Evolutionary conservation across 129 eudicot species (phyloP).

Genomic region (Tanacetum coccineum): DNA sequence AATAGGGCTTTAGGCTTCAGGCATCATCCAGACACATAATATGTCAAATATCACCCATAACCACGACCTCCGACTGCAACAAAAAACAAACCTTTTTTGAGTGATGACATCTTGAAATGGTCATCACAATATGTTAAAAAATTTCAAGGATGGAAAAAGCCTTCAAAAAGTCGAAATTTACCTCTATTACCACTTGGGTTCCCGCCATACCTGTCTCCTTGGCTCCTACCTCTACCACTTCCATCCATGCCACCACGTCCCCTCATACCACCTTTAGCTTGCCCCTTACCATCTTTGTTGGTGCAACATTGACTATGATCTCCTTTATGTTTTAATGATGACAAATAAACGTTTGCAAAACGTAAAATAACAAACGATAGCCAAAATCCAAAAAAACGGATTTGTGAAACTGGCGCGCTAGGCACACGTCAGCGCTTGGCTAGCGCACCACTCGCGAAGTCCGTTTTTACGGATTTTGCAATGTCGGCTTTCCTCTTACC

Average conservation of each 20-base stretch:
- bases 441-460: too few relatives aligned
- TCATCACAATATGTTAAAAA: too few relatives aligned
- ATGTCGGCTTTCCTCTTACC: too few relatives aligned
- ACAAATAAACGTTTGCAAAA: too few relatives aligned
- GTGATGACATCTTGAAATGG: neutral
- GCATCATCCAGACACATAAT: neutral
- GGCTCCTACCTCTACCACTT: constrained; percentile 47
- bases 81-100: constrained; percentile 8
- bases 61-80: constrained; percentile 58
- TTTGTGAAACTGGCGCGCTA: too few relatives aligned
- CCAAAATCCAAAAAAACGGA: too few relatives aligned
- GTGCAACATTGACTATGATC: too few relatives aligned
- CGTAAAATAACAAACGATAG: too few relatives aligned
- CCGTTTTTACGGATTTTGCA: too few relatives aligned
- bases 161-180: constrained; percentile 1
- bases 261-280: constrained; percentile 42
- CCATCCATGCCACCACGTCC: constrained; percentile 41
- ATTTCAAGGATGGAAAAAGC: neutral
- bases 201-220: constrained; percentile 38
- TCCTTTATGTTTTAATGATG: too few relatives aligned
- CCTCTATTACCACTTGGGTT: constrained; percentile 34
- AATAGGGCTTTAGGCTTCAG: too few relatives aligned
- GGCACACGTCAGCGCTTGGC: too few relatives aligned
- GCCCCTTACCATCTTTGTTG: constrained; percentile 52
- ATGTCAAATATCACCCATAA: constrained; percentile 29